Conservation (phyloP, 176 grass and related monocot genomes). For the Ensete glaucum region DNA sequence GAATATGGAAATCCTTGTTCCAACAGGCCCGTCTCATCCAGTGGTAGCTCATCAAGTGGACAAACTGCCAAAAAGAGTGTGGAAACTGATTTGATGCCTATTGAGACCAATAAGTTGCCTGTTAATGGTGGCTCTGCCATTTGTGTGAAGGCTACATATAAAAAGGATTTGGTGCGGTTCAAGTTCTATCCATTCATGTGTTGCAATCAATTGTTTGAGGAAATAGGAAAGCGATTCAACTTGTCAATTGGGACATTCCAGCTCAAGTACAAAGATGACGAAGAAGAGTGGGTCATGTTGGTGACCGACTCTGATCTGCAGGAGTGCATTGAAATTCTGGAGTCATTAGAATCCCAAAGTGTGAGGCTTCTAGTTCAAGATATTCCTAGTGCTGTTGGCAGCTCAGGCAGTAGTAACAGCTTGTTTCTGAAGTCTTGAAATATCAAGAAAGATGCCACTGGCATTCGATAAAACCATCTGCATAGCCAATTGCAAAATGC, state of each 20-base stretch:
- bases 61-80: conserved; percentile 52
- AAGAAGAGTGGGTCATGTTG: conserved; percentile 90
- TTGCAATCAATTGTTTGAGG: conserved; percentile 56
- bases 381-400: conserved; percentile 29
- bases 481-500: no score
- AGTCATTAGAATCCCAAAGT: conserved; percentile 37
- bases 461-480: background rate
- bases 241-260: conserved; percentile 47
- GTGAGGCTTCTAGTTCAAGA: conserved; percentile 74
- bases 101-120: background rate
- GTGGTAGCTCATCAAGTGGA: conserved; percentile 58
- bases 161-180: conserved; percentile 67
- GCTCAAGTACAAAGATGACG: conserved; percentile 86
- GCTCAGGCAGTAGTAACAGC: conserved; percentile 61
- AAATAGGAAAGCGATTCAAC: conserved; percentile 77
- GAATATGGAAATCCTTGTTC: conserved; percentile 50
- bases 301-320: conserved; percentile 65
- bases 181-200: conserved; percentile 56
- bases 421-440: conserved; percentile 25
- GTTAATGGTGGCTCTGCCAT: conserved; percentile 26
- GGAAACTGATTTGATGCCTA: background rate
- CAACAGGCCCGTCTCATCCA: conserved; percentile 73
- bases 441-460: background rate
- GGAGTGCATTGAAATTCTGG: conserved; percentile 74
- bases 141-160: conserved; percentile 75